Base-by-base conservation (phyloP, 306 rosid species). In the Mimosa bimucronata region DNA sequence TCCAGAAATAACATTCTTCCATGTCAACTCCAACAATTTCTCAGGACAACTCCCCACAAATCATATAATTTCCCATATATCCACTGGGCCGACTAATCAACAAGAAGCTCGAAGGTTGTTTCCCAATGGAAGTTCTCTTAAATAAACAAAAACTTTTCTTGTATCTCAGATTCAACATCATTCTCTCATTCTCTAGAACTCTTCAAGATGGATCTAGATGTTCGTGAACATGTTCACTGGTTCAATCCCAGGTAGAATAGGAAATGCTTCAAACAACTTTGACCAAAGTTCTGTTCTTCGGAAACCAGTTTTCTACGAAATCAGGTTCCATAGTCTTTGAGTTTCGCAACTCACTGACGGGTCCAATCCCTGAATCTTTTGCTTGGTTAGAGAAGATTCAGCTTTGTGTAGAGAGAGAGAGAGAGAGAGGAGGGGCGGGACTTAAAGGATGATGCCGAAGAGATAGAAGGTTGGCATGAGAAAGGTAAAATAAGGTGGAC, bases 21-120 rank as follows among this genome's bases (percentile, higher is more conserved):
- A 94, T 38, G 90, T 89, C 1, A 94, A 94, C 81, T 90, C 97
- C 80, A 94, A 94, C 87, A 78, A 79, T 41, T 92, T 89, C 88
- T 42, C 85, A 2, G 83, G 81, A 4, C 0, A 0, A 0, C 6
- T 89, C 57, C 97, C 96, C 7, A 1, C 9, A 0, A 0, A 77
- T 62, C 53, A 6, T 2, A n/a, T 26, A 40, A 66, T 1, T 66
- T 69, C 23, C 1, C 8, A 0, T 92, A 0, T 83, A 85, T 92
- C 37, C 90, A 25, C n/a, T 78, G 94, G 90, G 88, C 74, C 88
- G 2, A 94, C 80, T 92, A 28, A 92, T 93, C 65, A 92, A 90
- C 89, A 90, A 90, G 88, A 70, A 78, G 7, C 25, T 83, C 0
- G 0, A 1, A 0, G 94, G 92, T 0, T 2, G 1, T 2, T 92